Base-by-base conservation (phyloP, 148 eudicot species). In the Beta vulgaris region DNA sequence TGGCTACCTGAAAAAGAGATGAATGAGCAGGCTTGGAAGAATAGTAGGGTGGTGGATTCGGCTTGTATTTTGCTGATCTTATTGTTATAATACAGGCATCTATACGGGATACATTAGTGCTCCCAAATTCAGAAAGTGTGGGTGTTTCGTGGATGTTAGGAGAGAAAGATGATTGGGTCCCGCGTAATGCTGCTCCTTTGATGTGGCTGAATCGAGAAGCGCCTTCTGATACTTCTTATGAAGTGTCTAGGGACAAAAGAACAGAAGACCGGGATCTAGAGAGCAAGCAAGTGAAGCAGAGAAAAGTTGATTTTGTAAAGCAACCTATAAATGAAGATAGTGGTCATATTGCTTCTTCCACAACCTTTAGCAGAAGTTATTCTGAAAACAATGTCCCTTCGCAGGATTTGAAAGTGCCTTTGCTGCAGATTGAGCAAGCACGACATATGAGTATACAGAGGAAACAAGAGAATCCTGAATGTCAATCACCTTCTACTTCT, bases 101-200 rank as follows among this genome's bases (percentile, higher is more conserved):
- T 46, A 92, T 95, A 55, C 91, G 89, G 53, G 97, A 95, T 73
- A 78, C 91, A 40, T 46, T 92, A 75, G 99, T 95, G 29, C 87
- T 89, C 67, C 99, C 99, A 58, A 90, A 92, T 77, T 85, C 82
- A 72, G 97, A 92, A 80, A 88, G 85, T 68, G 76, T 85, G 58
- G 78, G 74, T 68, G 73, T 92, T 39, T 83, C 99, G 16, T 92
- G 91, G 87, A 95, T 95, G 99, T 72, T 86, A 79, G 97, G 96
- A 5, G 99, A 95, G 72, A 87, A 95, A 81, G 97, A 95, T 63
- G 99, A 95, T 74, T 95, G 99, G 99, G 67, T 88, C 29, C 97
- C 96, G 10, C 77, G 84, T 67, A 76, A 72, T 66, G 81, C 74
- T 26, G 99, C 96, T 75, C 99, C 99, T 64, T 90, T 89, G 54